Evolutionary conservation across 169 alveolate genomes (phyloP), one percentile per base, ranked within the genome.

Genomic region (Nephromyces sp.): DNA sequence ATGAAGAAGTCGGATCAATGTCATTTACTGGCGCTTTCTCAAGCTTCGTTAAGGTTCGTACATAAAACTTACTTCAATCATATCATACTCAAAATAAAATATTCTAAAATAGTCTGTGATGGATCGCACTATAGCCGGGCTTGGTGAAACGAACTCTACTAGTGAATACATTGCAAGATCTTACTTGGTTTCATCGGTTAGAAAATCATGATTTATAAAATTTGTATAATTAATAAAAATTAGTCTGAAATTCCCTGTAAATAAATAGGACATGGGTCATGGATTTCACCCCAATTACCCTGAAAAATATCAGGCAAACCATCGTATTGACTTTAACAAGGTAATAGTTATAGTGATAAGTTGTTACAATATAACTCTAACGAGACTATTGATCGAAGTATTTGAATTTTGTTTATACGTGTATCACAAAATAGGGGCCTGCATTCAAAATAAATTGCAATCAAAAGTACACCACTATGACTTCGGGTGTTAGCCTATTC

Each of bases 241-340:
- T n/a, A n/a, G n/a, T n/a, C n/a, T n/a, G n/a, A n/a, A n/a, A n/a
- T n/a, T n/a, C n/a, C n/a, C n/a, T n/a, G n/a, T n/a, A n/a, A n/a
- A n/a, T n/a, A n/a, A n/a, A 3, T 43, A 70, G 77, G 98, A 95
- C 84, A 90, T 88, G 92, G 98, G 98, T 28, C 98, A 95, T 82
- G 94, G 94, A 1, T 78, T 87, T 61, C 97, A 95, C 74, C 98
- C 98, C 4, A 95, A 95, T 79, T 95, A 92, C 79, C 80, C 93
- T 8, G 97, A 89, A 70, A 92, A 92, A 74, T 95, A 92, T 80
- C 94, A 95, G 80, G 61, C 88, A n/a, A 84, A 80, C 61, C 96
- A 92, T 79, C 79, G 78, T 52, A 94, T 94, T 5, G 81, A 82
- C 32, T 71, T 92, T 32, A 94, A 93, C 72, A 82, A 88, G 81